phyloP scores from a whole-genome alignment of 2,329 filamentous ascomycete species.

The Dactylella cylindrospora region DNA sequence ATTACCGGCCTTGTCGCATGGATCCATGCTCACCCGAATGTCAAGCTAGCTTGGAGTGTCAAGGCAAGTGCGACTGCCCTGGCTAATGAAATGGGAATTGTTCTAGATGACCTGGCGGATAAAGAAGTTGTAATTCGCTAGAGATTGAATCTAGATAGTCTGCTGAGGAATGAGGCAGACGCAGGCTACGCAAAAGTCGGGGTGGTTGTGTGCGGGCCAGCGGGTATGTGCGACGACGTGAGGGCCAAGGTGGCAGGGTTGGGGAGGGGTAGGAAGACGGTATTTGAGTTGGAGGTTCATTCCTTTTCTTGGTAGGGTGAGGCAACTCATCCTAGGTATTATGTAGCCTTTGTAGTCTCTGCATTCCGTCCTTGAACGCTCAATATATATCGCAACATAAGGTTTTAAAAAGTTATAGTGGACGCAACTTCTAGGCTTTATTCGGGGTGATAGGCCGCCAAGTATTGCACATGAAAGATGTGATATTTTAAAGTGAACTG shows the following conservation, averaged over 20 bases:
- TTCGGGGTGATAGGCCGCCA: too few species aligned
- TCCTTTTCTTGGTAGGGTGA: conserved; percentile 35
- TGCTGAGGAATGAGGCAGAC: conserved; percentile 50
- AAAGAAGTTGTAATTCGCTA: conserved; percentile 52
- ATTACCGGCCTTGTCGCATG: conserved; percentile 55
- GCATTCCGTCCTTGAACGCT: too few species aligned
- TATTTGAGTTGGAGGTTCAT: conserved; percentile 26
- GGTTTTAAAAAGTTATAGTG: too few species aligned
- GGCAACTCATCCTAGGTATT: too few species aligned
- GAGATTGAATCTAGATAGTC: conserved; percentile 50
- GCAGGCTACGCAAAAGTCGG: conserved; percentile 50
- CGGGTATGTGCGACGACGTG: conserved; percentile 53
- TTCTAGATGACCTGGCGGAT: conserved; percentile 49
- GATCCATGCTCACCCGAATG: conserved; percentile 50
- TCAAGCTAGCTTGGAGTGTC: conserved; percentile 53
- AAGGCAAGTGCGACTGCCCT: conserved; percentile 48
- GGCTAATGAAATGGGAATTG: conserved; percentile 49
- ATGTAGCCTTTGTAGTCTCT: too few species aligned
- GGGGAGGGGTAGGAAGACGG: conserved; percentile 10
- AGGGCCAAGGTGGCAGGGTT: conserved; percentile 49
- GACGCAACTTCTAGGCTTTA: too few species aligned
- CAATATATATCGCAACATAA: too few species aligned
- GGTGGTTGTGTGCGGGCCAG: conserved; percentile 55
- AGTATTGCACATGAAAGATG: too few species aligned
- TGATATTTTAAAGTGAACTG: too few species aligned